These are phyloP conservation scores for Zygosaccharomyces sapae DNA, from an alignment of 1,139 yeast species.

Conservation along the genomic window DNA sequence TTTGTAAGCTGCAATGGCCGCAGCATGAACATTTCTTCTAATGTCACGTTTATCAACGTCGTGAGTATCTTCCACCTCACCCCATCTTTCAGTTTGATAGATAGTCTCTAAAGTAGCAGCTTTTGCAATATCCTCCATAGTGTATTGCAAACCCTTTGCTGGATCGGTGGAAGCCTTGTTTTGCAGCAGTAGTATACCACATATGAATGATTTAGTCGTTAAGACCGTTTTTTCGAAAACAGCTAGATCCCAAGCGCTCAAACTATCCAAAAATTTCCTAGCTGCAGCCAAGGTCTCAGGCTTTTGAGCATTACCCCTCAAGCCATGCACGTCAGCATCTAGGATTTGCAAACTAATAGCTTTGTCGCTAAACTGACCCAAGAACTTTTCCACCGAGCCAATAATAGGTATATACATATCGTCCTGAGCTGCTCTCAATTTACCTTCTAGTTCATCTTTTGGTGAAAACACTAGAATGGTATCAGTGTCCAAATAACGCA, in stretches of 20 bases:
- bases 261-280: slow-evolving; percentile 54
- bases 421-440: slow-evolving; percentile 70
- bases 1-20: slow-evolving; percentile 57
- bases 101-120: slow-evolving; percentile 79
- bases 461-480: slow-evolving; percentile 86
- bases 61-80: slow-evolving; percentile 97
- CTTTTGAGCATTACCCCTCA: slow-evolving; percentile 73
- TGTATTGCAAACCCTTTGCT: slow-evolving; percentile 24
- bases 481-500: slow-evolving; percentile 89
- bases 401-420: slow-evolving; percentile 72
- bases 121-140: slow-evolving; percentile 69
- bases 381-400: slow-evolving; percentile 56
- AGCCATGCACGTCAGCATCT: slow-evolving; percentile 77
- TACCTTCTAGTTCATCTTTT: slow-evolving; percentile 76
- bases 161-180: slow-evolving; percentile 30
- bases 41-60: slow-evolving; percentile 92
- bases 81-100: slow-evolving; percentile 88
- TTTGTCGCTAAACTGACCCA: slow-evolving; percentile 43
- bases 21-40: slow-evolving; percentile 74
- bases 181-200: slow-evolving; percentile 49
- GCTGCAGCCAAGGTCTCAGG: slow-evolving; percentile 60
- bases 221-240: slow-evolving; percentile 86
- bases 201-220: slow-evolving; percentile 78
- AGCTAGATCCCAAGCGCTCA: slow-evolving; percentile 73
- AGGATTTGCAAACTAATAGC: slow-evolving; percentile 49